Evolutionary conservation across 2,329 filamentous ascomycete genomes (phyloP), one percentile per base, ranked within the genome.

Genomic region (Eurotiales sp.): DNA sequence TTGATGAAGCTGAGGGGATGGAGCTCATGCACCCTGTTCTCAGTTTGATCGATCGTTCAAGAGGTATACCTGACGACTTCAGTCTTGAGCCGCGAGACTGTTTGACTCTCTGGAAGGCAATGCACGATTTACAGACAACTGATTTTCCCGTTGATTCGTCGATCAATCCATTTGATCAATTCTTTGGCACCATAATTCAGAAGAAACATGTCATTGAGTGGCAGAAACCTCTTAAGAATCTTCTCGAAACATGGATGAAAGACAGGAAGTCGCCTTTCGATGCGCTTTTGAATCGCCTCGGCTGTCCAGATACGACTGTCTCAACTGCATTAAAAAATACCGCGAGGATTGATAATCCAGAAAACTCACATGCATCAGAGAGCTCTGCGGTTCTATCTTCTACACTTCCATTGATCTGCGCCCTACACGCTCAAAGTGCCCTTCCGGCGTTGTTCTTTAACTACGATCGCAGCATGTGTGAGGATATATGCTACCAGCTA

Each of bases 361-460:
- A n/a, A 10, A 34, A 3, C 5, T 34, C 15, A 8, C 15, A 12
- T n/a, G 8, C 30, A 34, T 34, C 30, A 34, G 30, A 34, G 30
- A n/a, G 12, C 30, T n/a, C 30, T 10, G 30, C 4, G 15, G 15
- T 34, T n/a, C 8, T 34, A 8, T 34, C 61, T 19, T 79, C 76
- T 8, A 82, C 78, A 3, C 68, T 87, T 15, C 77, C 82, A 27
- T 5, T 51, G 3, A 23, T 51, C 8, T 42, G 10, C 22, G 46
- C 50, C 2, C 73, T 90, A 1, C 79, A 88, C 44, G 71, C 75
- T 14, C 79, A 83, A 51, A 78, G 81, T 50, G 85, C 84, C 0
- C 73, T 92, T 1, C 88, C 87, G 0, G 87, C 85, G 0, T 82
- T 92, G 11, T 66, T 90, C 1, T 92, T 92, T 73, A 88, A 88